phyloP scores from a whole-genome alignment of 2,329 filamentous ascomycete species.

The Alternaria consortialis region DNA sequence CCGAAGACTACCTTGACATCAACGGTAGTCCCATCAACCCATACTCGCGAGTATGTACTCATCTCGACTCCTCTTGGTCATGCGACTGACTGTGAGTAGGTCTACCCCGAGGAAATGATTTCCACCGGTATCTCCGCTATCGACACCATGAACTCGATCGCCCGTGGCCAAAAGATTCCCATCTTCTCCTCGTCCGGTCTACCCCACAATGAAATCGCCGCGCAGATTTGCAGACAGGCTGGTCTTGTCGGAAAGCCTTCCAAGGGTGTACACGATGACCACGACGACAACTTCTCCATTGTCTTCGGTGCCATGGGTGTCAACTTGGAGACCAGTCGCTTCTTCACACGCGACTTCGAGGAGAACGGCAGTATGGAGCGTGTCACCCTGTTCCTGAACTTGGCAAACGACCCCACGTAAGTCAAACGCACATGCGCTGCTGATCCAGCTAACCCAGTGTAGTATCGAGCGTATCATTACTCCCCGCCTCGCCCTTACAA shows the following conservation, averaged over 20 bases:
- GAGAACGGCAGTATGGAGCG: slow-evolving; percentile 99
- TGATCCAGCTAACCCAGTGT: slow-evolving; percentile 30
- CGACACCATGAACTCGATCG: slow-evolving; percentile 92
- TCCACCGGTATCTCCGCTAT: slow-evolving; percentile 99
- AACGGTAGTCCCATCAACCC: slow-evolving; percentile 99
- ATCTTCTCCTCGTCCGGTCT: slow-evolving; percentile 99
- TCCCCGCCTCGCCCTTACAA: slow-evolving; percentile 95
- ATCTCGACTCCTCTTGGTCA: slow-evolving; percentile 22
- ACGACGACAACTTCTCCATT: slow-evolving; percentile 99
- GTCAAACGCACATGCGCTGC: slow-evolving; percentile 47
- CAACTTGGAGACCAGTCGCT: slow-evolving; percentile 97
- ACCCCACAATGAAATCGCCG: slow-evolving; percentile 99
- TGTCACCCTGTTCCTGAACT: slow-evolving; percentile 96
- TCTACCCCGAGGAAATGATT: slow-evolving; percentile 99
- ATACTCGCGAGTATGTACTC: slow-evolving; percentile 82
- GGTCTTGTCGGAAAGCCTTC: slow-evolving; percentile 90
- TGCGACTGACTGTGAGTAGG: slow-evolving; percentile 60
- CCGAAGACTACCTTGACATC: slow-evolving; percentile 98
- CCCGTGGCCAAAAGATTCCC: slow-evolving; percentile 98
- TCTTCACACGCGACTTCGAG: slow-evolving; percentile 98
- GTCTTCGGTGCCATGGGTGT: slow-evolving; percentile 99
- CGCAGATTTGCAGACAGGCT: slow-evolving; percentile 97
- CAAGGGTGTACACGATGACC: slow-evolving; percentile 94
- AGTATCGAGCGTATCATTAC: slow-evolving; percentile 99
- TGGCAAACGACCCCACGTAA: slow-evolving; percentile 98